Conservation (phyloP, 163 green algal species). For the Chlamydomonas reinhardtii region DNA sequence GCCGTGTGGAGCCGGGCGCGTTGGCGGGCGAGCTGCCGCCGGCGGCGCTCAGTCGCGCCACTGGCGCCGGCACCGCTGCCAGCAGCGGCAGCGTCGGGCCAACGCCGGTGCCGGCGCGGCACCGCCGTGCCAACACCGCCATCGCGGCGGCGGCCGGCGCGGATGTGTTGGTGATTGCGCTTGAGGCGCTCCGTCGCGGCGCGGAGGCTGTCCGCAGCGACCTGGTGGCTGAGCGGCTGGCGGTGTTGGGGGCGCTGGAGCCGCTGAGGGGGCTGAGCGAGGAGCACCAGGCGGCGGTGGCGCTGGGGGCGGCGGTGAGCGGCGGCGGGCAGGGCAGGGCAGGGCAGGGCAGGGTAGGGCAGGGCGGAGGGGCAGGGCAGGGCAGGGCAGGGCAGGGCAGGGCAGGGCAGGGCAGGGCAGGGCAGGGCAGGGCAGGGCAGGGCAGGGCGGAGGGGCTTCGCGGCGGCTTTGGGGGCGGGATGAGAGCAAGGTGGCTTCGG, state of each 20-base stretch:
- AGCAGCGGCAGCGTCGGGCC: not conserved
- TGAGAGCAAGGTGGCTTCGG: too few species aligned
- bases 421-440: too few species aligned
- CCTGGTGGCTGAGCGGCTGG: slow-evolving; percentile 20
- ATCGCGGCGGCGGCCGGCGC: not conserved
- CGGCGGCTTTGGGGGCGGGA: too few species aligned
- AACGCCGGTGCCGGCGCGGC: not conserved
- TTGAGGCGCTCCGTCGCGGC: slow-evolving; percentile 26
- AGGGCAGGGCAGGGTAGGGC: not conserved
- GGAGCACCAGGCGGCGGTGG: slow-evolving; percentile 31
- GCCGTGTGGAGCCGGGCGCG: slow-evolving; percentile 1
- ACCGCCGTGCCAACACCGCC: slow-evolving; percentile 2
- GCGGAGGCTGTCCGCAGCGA: slow-evolving; percentile 17
- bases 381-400: too few species aligned
- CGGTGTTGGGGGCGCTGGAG: slow-evolving; percentile 30
- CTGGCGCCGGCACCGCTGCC: not conserved
- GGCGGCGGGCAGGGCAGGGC: not conserved
- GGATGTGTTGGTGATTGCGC: slow-evolving; percentile 22
- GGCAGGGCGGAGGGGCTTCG: too few species aligned
- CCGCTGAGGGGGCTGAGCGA: slow-evolving; percentile 34
- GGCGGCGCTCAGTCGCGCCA: not conserved
- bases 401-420: too few species aligned
- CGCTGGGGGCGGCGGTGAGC: slow-evolving; percentile 16
- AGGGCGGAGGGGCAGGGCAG: too few species aligned
- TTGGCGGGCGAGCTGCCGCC: slow-evolving; percentile 28